These are phyloP conservation scores for Phyllosticta ampelicida DNA, from an alignment of 2,329 filamentous ascomycete genomes.

Conservation along the genomic window DNA sequence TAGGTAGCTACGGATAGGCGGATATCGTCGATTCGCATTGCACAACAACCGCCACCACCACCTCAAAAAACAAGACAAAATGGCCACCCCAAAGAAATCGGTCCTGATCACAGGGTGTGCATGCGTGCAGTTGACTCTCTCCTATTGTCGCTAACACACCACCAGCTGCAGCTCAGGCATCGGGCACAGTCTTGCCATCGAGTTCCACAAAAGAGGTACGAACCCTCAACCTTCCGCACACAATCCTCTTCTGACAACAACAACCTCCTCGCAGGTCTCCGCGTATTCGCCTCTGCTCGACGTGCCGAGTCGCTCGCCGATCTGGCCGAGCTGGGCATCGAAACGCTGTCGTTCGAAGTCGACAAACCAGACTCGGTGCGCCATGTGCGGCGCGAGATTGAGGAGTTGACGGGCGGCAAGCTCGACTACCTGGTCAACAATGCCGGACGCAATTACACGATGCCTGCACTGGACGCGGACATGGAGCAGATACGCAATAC, in stretches of 20 bases:
- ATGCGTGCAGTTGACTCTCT: not conserved
- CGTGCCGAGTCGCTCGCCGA: slow-evolving; percentile 39
- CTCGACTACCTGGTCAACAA: slow-evolving; percentile 51
- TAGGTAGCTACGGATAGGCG: not conserved
- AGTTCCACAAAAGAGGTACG: slow-evolving; percentile 40
- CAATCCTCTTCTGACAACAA: not conserved
- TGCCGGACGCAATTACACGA: slow-evolving; percentile 46
- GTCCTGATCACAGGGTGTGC: slow-evolving; percentile 28
- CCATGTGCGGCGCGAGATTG: slow-evolving; percentile 36
- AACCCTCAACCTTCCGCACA: not conserved
- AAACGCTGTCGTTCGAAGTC: slow-evolving; percentile 45
- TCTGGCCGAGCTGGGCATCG: slow-evolving; percentile 40
- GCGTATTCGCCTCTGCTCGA: slow-evolving; percentile 49
- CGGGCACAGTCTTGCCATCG: slow-evolving; percentile 46
- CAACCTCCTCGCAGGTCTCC: slow-evolving; percentile 29
- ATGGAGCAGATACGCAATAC: slow-evolving; percentile 35
- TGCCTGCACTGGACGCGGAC: slow-evolving; percentile 47
- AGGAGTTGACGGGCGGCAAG: slow-evolving; percentile 35
- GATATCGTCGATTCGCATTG: not conserved
- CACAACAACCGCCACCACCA: not conserved
- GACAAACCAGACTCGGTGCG: slow-evolving; percentile 39
- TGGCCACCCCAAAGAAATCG: slow-evolving; percentile 14
- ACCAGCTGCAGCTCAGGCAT: slow-evolving; percentile 43
- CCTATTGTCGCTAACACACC: not conserved
- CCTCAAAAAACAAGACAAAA: not conserved